These are phyloP conservation scores for Pseudopithomyces chartarum DNA, from an alignment of 2,329 filamentous ascomycete species.

Conservation along the genomic window DNA sequence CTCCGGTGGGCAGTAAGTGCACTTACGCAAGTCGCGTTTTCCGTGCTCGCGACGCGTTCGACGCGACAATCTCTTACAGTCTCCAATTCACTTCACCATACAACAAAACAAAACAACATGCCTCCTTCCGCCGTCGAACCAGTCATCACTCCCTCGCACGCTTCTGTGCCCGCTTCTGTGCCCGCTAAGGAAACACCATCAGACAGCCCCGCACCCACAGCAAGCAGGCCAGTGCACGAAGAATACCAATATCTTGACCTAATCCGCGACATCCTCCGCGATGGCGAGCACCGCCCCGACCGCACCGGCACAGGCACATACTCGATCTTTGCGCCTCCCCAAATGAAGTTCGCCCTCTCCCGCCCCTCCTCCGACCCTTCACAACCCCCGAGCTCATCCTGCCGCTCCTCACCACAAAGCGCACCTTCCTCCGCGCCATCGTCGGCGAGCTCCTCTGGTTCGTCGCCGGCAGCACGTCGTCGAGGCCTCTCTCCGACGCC, in stretches of 20 bases:
- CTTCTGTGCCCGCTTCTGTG: conserved; percentile 23
- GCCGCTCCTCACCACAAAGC: conserved; percentile 95
- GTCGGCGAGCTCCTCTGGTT: conserved; percentile 97
- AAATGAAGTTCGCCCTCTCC: conserved; percentile 85
- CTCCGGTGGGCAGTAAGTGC: conserved; percentile 24
- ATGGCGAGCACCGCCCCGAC: conserved; percentile 88
- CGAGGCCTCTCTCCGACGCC: conserved; percentile 72
- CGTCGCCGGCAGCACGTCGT: conserved; percentile 81
- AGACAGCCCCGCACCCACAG: conserved; percentile 7
- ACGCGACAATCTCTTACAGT: conserved; percentile 13
- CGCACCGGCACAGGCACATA: conserved; percentile 91
- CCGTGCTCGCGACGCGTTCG: conserved; percentile 29
- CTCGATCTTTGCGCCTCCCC: conserved; percentile 84
- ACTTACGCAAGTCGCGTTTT: conserved; percentile 34
- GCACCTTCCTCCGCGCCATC: conserved; percentile 89
- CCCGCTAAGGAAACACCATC: conserved; percentile 20
- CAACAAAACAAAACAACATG: conserved; percentile 22
- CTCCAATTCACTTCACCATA: not conserved
- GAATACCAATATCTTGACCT: conserved; percentile 94
- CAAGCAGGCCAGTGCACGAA: conserved; percentile 63
- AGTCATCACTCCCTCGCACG: conserved; percentile 23
- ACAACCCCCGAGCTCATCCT: conserved; percentile 65
- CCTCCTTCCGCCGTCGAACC: conserved; percentile 32
- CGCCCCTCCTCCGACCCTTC: conserved; percentile 51
- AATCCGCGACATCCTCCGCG: conserved; percentile 79